phyloP scores from a whole-genome alignment of 176 grass and related monocot species.

The Melocanna baccifera region DNA sequence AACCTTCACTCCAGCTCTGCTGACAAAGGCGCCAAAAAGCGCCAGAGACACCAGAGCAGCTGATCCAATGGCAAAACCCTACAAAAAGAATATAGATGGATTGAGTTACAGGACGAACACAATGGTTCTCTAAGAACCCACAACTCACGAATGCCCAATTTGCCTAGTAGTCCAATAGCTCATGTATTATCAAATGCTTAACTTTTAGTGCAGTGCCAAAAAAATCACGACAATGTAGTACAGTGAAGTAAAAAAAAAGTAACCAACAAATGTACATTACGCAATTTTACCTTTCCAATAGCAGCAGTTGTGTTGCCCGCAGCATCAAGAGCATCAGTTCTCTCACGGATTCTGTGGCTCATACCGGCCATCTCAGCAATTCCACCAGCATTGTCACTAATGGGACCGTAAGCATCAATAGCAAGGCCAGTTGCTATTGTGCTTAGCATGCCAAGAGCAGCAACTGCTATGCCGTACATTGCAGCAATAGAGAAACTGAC shows the following conservation, averaged over 20 bases:
- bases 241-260: not conserved
- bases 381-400: constrained; percentile 94
- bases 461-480: constrained; percentile 87
- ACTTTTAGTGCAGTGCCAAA: not conserved
- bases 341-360: constrained; percentile 95
- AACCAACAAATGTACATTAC: not conserved
- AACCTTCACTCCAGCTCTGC: constrained; percentile 64
- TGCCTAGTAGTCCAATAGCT: not conserved
- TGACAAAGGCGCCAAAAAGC: constrained; percentile 83
- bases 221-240: not conserved
- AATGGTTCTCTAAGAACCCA: not conserved
- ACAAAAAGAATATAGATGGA: constrained; percentile 10
- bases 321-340: constrained; percentile 88
- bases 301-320: constrained; percentile 92
- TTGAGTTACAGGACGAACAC: not conserved
- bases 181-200: not conserved
- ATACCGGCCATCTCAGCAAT: constrained; percentile 97
- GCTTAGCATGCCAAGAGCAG: constrained; percentile 94
- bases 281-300: constrained; percentile 71
- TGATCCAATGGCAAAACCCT: constrained; percentile 94
- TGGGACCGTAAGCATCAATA: constrained; percentile 93
- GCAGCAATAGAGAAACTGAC: constrained; percentile 87
- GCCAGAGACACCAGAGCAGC: constrained; percentile 82
- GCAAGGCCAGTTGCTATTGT: constrained; percentile 88
- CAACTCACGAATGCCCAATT: not conserved